These are phyloP conservation scores for Smallanthus sonchifolius DNA, from an alignment of 129 eudicot species.

Conservation along the genomic window DNA sequence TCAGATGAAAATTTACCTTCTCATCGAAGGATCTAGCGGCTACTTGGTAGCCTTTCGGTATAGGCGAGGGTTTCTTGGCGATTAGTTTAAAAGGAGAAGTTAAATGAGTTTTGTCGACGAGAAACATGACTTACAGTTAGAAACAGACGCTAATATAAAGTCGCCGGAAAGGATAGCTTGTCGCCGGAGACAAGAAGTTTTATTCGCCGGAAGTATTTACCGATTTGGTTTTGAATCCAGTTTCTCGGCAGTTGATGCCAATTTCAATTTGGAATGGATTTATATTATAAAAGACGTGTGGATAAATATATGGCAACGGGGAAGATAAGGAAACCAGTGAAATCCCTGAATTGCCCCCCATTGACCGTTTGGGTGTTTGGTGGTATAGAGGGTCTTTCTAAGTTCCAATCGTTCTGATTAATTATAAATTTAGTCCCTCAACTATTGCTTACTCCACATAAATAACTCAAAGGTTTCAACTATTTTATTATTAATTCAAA, in stretches of 20 bases:
- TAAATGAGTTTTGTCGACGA: constrained; percentile 34
- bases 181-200: constrained; percentile 1
- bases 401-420: too few relatives aligned
- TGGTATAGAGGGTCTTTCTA: not conserved
- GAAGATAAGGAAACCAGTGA: constrained; percentile 17
- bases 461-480: too few relatives aligned
- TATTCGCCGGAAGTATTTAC: not conserved
- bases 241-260: not conserved
- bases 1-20: constrained; percentile 28
- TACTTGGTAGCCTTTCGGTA: constrained; percentile 14
- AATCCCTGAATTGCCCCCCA: constrained; percentile 21
- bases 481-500: too few relatives aligned
- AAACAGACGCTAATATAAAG: not conserved
- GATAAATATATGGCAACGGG: not conserved
- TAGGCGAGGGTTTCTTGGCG: constrained; percentile 19
- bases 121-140: constrained; percentile 32
- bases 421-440: too few relatives aligned
- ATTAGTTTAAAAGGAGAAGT: constrained; percentile 31
- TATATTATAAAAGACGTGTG: not conserved
- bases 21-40: constrained; percentile 35
- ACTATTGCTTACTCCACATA: too few relatives aligned
- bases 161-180: constrained; percentile 6
- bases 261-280: not conserved
- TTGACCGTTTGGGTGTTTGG: not conserved
- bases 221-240: not conserved